Base-by-base conservation (phyloP, 352 stramenopile genomes). In the Globisporangium ultimum region DNA sequence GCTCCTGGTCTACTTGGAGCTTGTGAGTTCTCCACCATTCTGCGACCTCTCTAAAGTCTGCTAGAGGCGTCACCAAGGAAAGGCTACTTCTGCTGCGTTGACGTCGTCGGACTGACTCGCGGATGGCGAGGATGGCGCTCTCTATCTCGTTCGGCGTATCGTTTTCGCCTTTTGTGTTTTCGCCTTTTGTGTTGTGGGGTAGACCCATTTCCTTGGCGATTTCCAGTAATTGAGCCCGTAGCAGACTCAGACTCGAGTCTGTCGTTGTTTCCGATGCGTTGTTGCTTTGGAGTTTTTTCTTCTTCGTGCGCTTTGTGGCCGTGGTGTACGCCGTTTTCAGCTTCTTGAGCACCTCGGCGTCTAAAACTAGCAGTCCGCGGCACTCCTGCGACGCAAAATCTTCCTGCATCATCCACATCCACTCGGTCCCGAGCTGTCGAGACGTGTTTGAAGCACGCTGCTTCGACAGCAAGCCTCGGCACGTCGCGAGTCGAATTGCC, bases 341-440 rank as follows among this genome's bases (percentile, higher is more conserved):
- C 2, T 68, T 66, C 18, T 11, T 62, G 2, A 89, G n/a, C 4
- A 66, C 55, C 15, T 66, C 80, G 1, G 15, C 41, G 48, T 88
- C 74, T 10, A 90, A 40, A 10, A 76, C 58, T 28, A 90, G 53
- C 3, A 82, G 17, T 2, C 78, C 80, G 10, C 78, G 70, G 28
- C 71, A 51, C 40, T 79, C 69, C 20, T 75, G 68, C 0, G 78
- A 63, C 24, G 36, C 3, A 64, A 66, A 74, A 55, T 90, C 80
- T 50, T 90, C 78, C 6, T 64, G 60, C 7, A 62, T 77, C 74
- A 88, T 86, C 13, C 63, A 56, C 47, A 83, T 66, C 80, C 80
- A 88, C 20, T 90, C 80, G 0, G 55, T 15, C 5, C 53, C 42
- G 34, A 64, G 18, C 11, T 34, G 36, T 2, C 43, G 43, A 36